Conservation (phyloP, 164 flowering plant species). For the Berberis thunbergii region DNA sequence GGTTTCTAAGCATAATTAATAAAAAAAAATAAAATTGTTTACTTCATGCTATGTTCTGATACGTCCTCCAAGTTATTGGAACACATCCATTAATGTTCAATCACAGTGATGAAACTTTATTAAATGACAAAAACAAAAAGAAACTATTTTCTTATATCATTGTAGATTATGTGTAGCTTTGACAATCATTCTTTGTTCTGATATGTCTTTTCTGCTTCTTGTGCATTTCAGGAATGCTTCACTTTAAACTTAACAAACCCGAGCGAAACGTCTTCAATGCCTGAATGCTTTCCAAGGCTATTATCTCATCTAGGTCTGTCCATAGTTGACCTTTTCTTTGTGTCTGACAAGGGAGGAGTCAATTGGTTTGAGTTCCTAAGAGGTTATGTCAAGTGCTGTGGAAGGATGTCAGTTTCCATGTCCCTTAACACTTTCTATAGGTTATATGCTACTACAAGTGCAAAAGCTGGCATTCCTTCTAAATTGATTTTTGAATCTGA, state of each 20-base stretch:
- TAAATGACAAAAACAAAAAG: no score
- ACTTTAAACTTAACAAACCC: conserved; percentile 18
- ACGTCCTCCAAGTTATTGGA: no score
- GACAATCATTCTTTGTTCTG: neutral
- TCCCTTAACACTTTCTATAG: conserved; percentile 39
- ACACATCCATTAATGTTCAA: no score
- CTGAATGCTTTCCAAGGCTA: conserved; percentile 34
- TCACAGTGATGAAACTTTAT: no score
- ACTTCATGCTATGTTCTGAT: no score
- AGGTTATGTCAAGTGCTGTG: conserved; percentile 69
- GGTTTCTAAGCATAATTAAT: no score
- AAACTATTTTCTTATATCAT: no score
- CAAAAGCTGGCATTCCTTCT: conserved; percentile 34
- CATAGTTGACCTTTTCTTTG: conserved; percentile 53
- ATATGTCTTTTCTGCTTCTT: neutral
- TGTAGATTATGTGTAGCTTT: neutral
- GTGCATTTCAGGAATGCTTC: conserved; percentile 48
- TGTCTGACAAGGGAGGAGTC: conserved; percentile 45
- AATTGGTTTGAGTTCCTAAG: conserved; percentile 68
- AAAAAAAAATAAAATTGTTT: no score
- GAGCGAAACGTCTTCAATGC: conserved; percentile 21
- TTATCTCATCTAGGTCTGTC: conserved; percentile 52
- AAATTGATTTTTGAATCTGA: conserved; percentile 19
- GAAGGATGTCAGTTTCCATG: conserved; percentile 43
- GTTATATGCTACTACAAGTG: conserved; percentile 33